Evolutionary conservation across 257 asterid species (phyloP), one percentile per base, ranked within the genome.

Genomic region (Solanum medicagineum): DNA sequence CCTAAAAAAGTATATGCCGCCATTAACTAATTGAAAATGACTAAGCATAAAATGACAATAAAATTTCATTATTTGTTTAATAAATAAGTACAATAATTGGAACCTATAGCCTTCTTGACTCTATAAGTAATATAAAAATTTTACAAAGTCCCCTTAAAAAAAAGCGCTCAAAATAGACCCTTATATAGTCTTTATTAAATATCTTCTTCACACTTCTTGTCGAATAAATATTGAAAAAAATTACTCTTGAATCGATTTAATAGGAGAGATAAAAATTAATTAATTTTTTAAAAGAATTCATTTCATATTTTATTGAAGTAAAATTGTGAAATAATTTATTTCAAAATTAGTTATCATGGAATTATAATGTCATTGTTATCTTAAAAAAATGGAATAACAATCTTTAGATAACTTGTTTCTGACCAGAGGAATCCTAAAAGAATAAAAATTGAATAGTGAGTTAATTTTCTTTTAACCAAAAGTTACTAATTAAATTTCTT

Each of bases 11-110:
- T 24, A 7, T 51, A 24, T 77, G 82, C 82, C 82, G 47, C 47
- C 82, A 77, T 77, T 77, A 26, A 62, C 45, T 49, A 74, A 51
- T 57, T 81, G 71, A 81, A 81, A 81, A 81, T 81, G 68, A 81
- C 84, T 19, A 81, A 81, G 14, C 55, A 56, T 57, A 55, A 55
- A 57, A 55, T 81, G 71, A 81, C 84, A 57, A 36, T 81, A 36
- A 55, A 49, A 81, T 10, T 45, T 87, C 85, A 86, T 65, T 56
- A 69, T 69, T 83, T 86, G 57, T 85, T 80, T 74, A 85, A 83
- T 89, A 19, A 70, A 75, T 24, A 60, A 32, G 85, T 70, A 29
- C 92, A 89, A 91, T 91, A 83, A 92, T 93, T 91, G 93, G 93
- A 74, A 79, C 88, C 85, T 71, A 47, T 47, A 79, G 36, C 84